Evolutionary conservation across 2,329 filamentous ascomycete genomes (phyloP), one percentile per base, ranked within the genome.

Genomic region (Colletotrichum zoysiae): DNA sequence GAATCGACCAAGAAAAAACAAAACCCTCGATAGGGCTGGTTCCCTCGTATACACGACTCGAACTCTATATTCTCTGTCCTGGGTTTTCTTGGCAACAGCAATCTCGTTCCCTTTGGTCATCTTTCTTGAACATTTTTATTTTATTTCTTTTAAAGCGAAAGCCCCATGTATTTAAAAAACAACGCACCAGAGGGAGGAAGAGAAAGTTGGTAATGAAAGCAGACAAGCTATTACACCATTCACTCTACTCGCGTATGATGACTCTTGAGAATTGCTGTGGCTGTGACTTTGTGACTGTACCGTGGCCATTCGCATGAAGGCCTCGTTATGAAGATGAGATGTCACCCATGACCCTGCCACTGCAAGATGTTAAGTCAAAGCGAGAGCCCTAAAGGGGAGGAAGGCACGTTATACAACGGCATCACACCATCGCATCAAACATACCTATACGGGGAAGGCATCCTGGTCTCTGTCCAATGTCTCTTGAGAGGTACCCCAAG

Each of bases 11-110:
- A 42, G 38, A 63, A 44, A 58, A 57, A n/a, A 59, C 46, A 67
- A 59, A 50, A 71, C 69, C 69, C 69, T 69, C 59, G 69, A 71
- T 55, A 48, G 65, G 69, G 69, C 65, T 69, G 58, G 69, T 64
- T 71, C 61, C 69, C 69, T 69, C 69, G 65, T 69, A 46, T 18
- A 30, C n/a, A 35, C 48, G 65, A 67, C 66, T 50, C 38, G 35
- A 69, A 53, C 33, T 46, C 12, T 9, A 9, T 23, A 23, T 42
- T 59, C 42, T 69, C 50, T 69, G 59, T 71, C 69, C 42, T 53
- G 69, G 65, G 59, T 50, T 71, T 38, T 55, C 30, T 33, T 7
- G 23, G 33, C 5, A 12, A 5, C 20, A 12, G 7, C 44, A 48
- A 48, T 23, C 14, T 35, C 23, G 23, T 55, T 23, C 38, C n/a